Conservation (phyloP, 306 rosid genomes). For the Glycine soja region DNA sequence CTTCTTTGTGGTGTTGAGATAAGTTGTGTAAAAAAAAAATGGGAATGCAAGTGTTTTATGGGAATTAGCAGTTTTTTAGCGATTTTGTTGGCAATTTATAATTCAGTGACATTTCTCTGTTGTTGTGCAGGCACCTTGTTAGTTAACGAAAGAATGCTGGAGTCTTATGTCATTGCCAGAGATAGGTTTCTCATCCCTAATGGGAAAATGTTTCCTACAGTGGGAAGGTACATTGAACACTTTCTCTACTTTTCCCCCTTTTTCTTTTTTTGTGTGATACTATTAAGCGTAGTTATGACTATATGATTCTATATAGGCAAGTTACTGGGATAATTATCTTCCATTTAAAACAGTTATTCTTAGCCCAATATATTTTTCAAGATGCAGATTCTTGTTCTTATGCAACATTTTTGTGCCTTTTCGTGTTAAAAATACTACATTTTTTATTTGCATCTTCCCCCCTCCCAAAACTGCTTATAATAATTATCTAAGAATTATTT, state of each 20-base stretch:
- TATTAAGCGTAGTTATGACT: not conserved
- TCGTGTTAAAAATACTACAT: not conserved
- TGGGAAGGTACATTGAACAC: slow-evolving; percentile 66
- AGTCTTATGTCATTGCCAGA: slow-evolving; percentile 89
- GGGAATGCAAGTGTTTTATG: slow-evolving; percentile 13
- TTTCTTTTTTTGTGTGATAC: slow-evolving; percentile 2
- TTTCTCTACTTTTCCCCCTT: not conserved
- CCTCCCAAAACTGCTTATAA: not conserved
- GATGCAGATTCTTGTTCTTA: slow-evolving; percentile 10
- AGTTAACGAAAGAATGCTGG: slow-evolving; percentile 89
- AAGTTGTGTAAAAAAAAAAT: not conserved
- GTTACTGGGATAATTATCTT: not conserved
- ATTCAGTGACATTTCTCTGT: not conserved
- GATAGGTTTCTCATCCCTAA: slow-evolving; percentile 78
- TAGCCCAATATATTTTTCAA: not conserved
- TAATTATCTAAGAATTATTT: not conserved
- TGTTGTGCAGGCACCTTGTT: slow-evolving; percentile 71
- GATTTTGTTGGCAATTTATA: slow-evolving; percentile 12
- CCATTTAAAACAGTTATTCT: slow-evolving; percentile 17
- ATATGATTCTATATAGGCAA: no score
- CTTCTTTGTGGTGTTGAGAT: not conserved
- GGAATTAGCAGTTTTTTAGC: slow-evolving; percentile 6
- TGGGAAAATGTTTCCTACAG: slow-evolving; percentile 86
- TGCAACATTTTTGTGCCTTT: not conserved
- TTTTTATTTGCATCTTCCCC: slow-evolving; percentile 20